Evolutionary conservation across 352 stramenopile species (phyloP).

Genomic region (Aphanomyces cochlioides): DNA sequence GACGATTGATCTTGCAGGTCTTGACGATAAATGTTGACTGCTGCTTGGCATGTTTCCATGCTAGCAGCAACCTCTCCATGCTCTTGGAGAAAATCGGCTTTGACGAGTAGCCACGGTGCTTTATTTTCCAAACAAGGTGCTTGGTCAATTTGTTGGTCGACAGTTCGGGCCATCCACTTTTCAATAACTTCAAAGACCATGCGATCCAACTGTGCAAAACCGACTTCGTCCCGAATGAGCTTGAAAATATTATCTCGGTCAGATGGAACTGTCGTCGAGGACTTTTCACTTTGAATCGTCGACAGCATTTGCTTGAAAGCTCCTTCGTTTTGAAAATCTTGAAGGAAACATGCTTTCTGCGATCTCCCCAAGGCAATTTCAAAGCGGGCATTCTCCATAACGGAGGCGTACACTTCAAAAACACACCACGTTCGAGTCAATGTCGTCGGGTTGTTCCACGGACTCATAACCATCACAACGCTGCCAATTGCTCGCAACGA

Average conservation of each 20-base stretch:
- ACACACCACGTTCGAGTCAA: conserved; percentile 12
- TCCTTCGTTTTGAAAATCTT: not conserved
- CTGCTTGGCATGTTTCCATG: not conserved
- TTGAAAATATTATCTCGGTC: conserved; percentile 12
- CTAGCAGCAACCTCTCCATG: not conserved
- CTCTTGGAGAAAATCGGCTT: not conserved
- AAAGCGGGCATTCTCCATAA: not conserved
- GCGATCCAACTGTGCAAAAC: conserved; percentile 4
- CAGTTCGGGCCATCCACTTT: not conserved
- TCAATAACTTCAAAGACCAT: conserved; percentile 6
- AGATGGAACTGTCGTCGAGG: not conserved
- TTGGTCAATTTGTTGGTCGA: not conserved
- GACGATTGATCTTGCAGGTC: not conserved
- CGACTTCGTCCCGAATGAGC: conserved; percentile 3
- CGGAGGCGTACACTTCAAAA: conserved; percentile 9
- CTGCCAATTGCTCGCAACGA: not conserved
- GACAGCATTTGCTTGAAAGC: not conserved
- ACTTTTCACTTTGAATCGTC: not conserved
- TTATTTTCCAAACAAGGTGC: not conserved
- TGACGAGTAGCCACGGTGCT: not conserved
- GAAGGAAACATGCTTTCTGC: not conserved
- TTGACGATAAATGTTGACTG: not conserved
- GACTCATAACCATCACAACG: conserved; percentile 12
- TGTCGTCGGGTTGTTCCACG: not conserved
- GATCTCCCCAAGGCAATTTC: conserved; percentile 1